Evolutionary conservation across 2,329 filamentous ascomycete genomes (phyloP).

Genomic region (Rhinocladiella similis): DNA sequence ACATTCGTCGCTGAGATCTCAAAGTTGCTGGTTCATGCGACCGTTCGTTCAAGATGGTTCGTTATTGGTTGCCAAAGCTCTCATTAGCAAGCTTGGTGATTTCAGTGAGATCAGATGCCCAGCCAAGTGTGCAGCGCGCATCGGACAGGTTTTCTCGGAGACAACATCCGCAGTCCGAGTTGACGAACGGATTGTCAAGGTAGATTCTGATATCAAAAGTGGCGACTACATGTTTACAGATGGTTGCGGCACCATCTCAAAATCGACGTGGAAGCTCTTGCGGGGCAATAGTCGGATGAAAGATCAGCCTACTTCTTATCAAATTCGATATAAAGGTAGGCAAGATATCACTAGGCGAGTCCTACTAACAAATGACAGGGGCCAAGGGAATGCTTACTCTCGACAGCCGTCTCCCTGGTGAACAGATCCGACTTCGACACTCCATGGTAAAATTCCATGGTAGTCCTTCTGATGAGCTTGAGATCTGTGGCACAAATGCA

Average conservation of each 20-base stretch:
- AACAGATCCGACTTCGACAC: conserved; percentile 61
- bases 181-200: conserved; percentile 1
- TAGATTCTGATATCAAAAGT: conserved; percentile 32
- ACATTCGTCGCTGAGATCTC: conserved; percentile 72
- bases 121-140: conserved; percentile 60
- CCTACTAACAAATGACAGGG: conserved; percentile 39
- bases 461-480: conserved; percentile 56
- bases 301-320: conserved; percentile 64
- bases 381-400: conserved; percentile 78
- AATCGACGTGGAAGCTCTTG: conserved; percentile 53
- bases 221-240: conserved; percentile 69
- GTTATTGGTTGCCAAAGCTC: conserved; percentile 36
- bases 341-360: neutral
- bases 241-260: conserved; percentile 74
- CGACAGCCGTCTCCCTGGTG: conserved; percentile 61
- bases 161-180: conserved; percentile 45
- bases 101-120: conserved; percentile 55
- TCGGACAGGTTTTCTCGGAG: conserved; percentile 71
- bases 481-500: conserved; percentile 70
- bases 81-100: conserved; percentile 50
- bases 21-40: conserved; percentile 68
- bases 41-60: conserved; percentile 42
- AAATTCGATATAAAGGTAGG: conserved; percentile 68
- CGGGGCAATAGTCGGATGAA: conserved; percentile 55
- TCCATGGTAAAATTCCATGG: conserved; percentile 81